A percentile compares a stretch with the other conserved stretches of the same genome.
These are phyloP conservation scores for Immersiporthe knoxdaviesiana DNA, from an alignment of 2,329 filamentous ascomycete genomes.

Conservation along the genomic window DNA sequence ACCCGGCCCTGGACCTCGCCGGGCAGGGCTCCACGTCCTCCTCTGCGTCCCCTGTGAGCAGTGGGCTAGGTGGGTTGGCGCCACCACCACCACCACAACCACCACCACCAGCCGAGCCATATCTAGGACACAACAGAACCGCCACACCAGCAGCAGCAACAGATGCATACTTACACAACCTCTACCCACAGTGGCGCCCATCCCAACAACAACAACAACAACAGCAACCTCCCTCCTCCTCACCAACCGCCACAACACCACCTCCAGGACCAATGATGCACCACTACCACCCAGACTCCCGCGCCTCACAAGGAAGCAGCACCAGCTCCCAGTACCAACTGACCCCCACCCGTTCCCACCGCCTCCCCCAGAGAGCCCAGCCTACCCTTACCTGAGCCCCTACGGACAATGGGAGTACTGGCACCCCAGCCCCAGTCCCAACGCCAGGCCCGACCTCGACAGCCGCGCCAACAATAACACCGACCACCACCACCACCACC, in stretches of 20 bases:
- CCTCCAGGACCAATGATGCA: no score
- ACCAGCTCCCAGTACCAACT: neutral
- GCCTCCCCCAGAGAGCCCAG: constrained; percentile 3
- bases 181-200: constrained; percentile 6
- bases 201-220: neutral
- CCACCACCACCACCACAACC: neutral
- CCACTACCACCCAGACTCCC: neutral
- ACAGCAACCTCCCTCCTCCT: no score
- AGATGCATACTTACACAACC: neutral
- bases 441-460: neutral
- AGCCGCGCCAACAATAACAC: no score
- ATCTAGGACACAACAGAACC: constrained; percentile 2
- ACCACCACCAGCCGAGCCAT: neutral
- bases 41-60: neutral
- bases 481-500: no score
- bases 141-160: neutral
- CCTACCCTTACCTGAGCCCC: constrained; percentile 10
- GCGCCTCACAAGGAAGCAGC: neutral
- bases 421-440: neutral
- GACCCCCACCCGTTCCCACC: neutral
- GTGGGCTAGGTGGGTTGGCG: neutral
- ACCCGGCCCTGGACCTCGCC: constrained; percentile 3
- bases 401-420: constrained; percentile 14
- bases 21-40: neutral
- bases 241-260: neutral